Evolutionary conservation across 2,329 filamentous ascomycete species (phyloP), one percentile per base, ranked within the genome.

Genomic region (Diplocarpon rosae): DNA sequence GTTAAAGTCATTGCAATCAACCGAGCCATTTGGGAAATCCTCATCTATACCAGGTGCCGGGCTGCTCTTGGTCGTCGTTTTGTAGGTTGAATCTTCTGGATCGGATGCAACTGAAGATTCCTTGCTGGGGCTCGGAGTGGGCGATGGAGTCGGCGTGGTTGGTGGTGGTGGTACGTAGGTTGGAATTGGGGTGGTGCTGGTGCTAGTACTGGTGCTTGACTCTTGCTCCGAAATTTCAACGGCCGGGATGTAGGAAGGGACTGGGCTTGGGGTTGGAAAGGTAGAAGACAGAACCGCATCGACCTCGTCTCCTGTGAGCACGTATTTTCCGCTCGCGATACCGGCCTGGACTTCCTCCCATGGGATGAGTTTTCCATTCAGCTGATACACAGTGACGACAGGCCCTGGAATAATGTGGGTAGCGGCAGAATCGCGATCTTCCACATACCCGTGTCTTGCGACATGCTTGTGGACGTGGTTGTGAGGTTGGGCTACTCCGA

Each of bases 1-100:
- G 13, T 89, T 89, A 69, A 95, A 94, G 1, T 70, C 60, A 50
- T 64, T 66, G 68, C 92, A 96, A 52, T 72, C 65, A 43, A 93
- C 58, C 55, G 78, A 65, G 48, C 85, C 85, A 63, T 82, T 81
- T 11, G 83, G 84, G 71, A 96, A 96, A 7, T 79, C 68, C 13
- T 67, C 66, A 53, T 78, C 50, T n/a, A 64, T 57, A 28, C 63
- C 59, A 52, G 68, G 64, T 37, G 62, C 52, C 31, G 61, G 54
- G 42, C 29, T 30, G 29, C 13, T 30, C 13, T 30, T 30, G 29
- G 29, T 8, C 8, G 29, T 8, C 29, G 64, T 33, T 47, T n/a
- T 35, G 9, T 38, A 30, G 13, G 45, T 15, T 13, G 45, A 16
- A 14, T 29, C 35, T 3, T 31, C 29, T 17, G 39, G 36, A 15